Evolutionary conservation across 805 yeast species (phyloP).

Genomic region (Saccharomycopsis fermentans): DNA sequence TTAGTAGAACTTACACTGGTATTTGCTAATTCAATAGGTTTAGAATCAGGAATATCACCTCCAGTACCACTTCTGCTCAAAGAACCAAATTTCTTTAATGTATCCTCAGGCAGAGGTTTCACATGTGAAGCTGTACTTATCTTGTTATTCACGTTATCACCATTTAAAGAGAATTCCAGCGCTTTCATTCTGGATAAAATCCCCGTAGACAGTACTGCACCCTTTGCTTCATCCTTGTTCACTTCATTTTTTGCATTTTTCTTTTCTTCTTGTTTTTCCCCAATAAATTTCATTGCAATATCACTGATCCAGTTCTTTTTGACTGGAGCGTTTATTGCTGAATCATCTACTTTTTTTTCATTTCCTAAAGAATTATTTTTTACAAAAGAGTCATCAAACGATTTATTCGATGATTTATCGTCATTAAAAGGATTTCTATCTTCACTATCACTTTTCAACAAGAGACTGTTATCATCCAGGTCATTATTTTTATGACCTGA

Average conservation of each 20-base stretch:
- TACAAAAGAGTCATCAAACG: background rate
- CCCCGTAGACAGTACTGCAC: conserved; percentile 10
- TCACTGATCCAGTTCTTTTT: background rate
- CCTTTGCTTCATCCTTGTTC: background rate
- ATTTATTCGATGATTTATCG: background rate
- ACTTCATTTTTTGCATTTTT: background rate
- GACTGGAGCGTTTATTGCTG: background rate
- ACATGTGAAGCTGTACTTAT: background rate
- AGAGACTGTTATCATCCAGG: background rate
- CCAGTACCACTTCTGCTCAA: background rate
- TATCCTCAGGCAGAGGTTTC: conserved; percentile 6
- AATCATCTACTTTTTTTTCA: background rate
- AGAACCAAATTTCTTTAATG: conserved; percentile 4
- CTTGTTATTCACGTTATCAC: conserved; percentile 4
- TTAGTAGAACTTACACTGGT: background rate
- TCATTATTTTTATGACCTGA: background rate
- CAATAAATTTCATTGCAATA: background rate
- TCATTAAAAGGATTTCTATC: background rate
- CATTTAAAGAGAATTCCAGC: conserved; percentile 22
- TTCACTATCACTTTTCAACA: background rate
- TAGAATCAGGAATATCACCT: background rate
- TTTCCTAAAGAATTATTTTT: background rate
- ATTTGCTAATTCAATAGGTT: background rate
- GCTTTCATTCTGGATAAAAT: conserved; percentile 26
- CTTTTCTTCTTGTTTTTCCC: background rate